phyloP scores from a whole-genome alignment of 345 rosid species.

The Eucalyptus sp. region DNA sequence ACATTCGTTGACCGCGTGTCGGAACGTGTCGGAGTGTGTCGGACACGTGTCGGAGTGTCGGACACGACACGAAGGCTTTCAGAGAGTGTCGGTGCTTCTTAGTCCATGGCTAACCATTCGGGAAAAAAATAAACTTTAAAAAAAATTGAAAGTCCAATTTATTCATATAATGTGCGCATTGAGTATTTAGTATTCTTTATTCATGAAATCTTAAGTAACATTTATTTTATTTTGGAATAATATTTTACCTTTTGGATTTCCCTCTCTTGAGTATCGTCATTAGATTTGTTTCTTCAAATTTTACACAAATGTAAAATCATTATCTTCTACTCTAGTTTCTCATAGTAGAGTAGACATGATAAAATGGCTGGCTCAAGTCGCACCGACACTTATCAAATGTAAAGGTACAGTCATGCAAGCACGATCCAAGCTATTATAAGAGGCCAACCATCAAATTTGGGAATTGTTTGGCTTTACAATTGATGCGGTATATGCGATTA shows the following conservation, averaged over 20 bases:
- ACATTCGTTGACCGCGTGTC: too few species aligned
- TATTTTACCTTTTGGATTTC: background rate
- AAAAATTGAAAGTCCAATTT: too few species aligned
- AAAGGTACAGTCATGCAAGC: background rate
- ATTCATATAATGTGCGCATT: background rate
- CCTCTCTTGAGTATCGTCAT: background rate
- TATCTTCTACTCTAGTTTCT: background rate
- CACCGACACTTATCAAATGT: background rate
- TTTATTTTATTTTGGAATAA: background rate
- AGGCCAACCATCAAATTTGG: too few species aligned
- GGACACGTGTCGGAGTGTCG: too few species aligned
- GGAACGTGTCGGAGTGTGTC: too few species aligned
- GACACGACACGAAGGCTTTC: too few species aligned
- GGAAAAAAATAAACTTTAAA: too few species aligned
- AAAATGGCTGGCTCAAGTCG: background rate
- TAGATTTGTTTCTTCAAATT: background rate
- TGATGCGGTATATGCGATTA: too few species aligned
- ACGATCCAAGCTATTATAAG: too few species aligned
- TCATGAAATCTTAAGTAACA: background rate
- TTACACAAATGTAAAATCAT: background rate
- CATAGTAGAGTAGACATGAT: background rate
- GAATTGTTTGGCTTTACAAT: too few species aligned
- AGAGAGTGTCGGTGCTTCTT: too few species aligned
- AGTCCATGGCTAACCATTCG: background rate
- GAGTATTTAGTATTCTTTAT: background rate